Percentiles rank a stretch among this genome's conserved stretches.
These are phyloP conservation scores for Melaleuca quinquenervia DNA, from an alignment of 345 rosid genomes.

Conservation along the genomic window DNA sequence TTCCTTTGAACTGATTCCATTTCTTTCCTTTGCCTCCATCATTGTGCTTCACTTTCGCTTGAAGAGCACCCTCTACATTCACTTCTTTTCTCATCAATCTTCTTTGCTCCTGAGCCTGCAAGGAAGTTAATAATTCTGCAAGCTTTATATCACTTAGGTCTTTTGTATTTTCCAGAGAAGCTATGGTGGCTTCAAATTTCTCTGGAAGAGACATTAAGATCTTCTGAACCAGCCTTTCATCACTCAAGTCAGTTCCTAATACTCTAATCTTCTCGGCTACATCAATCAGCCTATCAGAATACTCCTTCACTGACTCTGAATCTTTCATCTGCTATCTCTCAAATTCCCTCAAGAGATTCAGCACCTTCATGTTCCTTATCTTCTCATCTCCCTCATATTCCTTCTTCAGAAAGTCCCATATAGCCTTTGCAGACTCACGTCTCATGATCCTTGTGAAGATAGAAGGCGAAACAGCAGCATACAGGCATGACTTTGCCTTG, in stretches of 20 bases:
- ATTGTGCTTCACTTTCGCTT: no score
- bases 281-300: neutral
- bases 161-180: neutral
- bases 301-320: neutral
- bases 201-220: neutral
- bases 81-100: neutral
- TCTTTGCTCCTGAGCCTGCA: neutral
- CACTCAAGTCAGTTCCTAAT: neutral
- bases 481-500: neutral
- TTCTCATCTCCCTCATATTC: neutral
- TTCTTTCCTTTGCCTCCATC: neutral
- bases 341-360: neutral
- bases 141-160: neutral
- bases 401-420: neutral
- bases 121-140: neutral
- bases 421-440: neutral
- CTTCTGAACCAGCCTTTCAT: neutral
- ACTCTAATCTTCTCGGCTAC: neutral
- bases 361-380: neutral
- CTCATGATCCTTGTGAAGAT: neutral
- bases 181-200: neutral
- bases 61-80: neutral
- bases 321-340: neutral
- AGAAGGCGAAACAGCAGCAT: neutral
- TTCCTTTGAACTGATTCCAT: neutral